phyloP scores from a whole-genome alignment of 139 green algal species.

The Coccomyxa sp. region DNA sequence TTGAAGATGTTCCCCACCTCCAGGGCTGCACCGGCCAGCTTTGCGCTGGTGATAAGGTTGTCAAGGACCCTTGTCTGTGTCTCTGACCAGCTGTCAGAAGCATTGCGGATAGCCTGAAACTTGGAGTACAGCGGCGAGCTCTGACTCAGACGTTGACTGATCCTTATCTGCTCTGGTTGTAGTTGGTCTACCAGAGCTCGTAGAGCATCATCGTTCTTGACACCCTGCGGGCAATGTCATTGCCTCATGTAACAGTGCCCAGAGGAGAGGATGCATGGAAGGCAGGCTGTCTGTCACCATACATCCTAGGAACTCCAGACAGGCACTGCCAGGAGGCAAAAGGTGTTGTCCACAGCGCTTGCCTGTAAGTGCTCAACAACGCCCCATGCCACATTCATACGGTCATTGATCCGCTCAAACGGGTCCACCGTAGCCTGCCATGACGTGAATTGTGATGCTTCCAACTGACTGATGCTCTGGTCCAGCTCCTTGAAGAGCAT shows the following conservation, averaged over 20 bases:
- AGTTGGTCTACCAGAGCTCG: conserved; percentile 84
- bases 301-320: too few relatives aligned
- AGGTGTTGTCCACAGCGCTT: too few relatives aligned
- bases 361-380: conserved; percentile 85
- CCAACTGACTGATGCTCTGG: conserved; percentile 66
- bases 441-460: conserved; percentile 45
- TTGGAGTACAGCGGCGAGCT: conserved; percentile 74
- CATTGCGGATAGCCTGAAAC: conserved; percentile 62
- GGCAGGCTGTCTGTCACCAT: too few relatives aligned
- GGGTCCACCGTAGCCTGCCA: conserved; percentile 83
- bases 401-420: conserved; percentile 81
- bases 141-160: conserved; percentile 83
- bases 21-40: conserved; percentile 83
- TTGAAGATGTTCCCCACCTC: conserved; percentile 39
- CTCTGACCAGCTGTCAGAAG: neutral
- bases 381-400: conserved; percentile 80
- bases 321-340: too few relatives aligned
- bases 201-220: conserved; percentile 84
- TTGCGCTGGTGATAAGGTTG: neutral
- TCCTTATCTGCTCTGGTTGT: conserved; percentile 85
- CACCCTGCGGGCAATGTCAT: too few relatives aligned
- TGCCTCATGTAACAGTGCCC: too few relatives aligned
- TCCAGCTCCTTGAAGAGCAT: neutral
- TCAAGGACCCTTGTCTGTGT: neutral
- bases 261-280: too few relatives aligned